phyloP scores from a whole-genome alignment of 1,284 basidiomycete genomes.

The Peniophora sp. region DNA sequence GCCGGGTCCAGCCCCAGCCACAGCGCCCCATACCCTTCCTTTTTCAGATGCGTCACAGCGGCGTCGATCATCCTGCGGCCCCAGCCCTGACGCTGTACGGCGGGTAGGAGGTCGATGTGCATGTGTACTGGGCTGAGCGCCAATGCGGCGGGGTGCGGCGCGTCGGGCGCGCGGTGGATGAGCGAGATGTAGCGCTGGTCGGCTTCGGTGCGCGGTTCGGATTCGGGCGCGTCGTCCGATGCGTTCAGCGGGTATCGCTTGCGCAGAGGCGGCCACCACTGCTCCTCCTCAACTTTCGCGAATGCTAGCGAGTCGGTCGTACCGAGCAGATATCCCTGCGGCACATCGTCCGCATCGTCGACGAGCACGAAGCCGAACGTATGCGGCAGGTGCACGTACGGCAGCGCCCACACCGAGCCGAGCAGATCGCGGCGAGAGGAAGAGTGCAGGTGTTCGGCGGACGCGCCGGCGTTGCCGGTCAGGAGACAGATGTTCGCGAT shows the following conservation, averaged over 20 bases:
- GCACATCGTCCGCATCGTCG: conserved; percentile 17
- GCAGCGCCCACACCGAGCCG: conserved; percentile 63
- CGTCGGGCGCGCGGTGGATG: conserved; percentile 37
- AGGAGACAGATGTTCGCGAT: conserved; percentile 66
- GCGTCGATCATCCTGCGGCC: conserved; percentile 47
- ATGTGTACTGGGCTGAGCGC: conserved; percentile 55
- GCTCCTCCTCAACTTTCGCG: conserved; percentile 38
- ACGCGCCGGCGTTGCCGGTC: conserved; percentile 61
- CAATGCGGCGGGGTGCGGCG: conserved; percentile 37
- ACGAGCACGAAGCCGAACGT: conserved; percentile 70
- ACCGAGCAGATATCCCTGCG: conserved; percentile 58
- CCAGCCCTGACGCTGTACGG: conserved; percentile 55
- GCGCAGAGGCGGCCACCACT: conserved; percentile 54
- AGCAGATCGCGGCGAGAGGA: conserved; percentile 49
- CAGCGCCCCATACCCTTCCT: conserved; percentile 37
- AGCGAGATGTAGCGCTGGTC: conserved; percentile 43
- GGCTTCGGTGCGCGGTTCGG: conserved; percentile 27
- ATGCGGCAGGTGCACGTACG: conserved; percentile 59
- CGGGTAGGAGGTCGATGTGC: conserved; percentile 58
- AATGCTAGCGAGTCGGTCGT: conserved; percentile 52
- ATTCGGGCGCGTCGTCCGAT: neutral
- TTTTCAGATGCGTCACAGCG: conserved; percentile 42
- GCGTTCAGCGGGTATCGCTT: conserved; percentile 38
- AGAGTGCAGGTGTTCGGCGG: conserved; percentile 48
- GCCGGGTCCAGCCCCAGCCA: conserved; percentile 57